Percentiles rank a stretch among this genome's conserved stretches.
These are phyloP conservation scores for Verticillium dahliae DNA, from an alignment of 2,329 filamentous ascomycete genomes.

Conservation along the genomic window DNA sequence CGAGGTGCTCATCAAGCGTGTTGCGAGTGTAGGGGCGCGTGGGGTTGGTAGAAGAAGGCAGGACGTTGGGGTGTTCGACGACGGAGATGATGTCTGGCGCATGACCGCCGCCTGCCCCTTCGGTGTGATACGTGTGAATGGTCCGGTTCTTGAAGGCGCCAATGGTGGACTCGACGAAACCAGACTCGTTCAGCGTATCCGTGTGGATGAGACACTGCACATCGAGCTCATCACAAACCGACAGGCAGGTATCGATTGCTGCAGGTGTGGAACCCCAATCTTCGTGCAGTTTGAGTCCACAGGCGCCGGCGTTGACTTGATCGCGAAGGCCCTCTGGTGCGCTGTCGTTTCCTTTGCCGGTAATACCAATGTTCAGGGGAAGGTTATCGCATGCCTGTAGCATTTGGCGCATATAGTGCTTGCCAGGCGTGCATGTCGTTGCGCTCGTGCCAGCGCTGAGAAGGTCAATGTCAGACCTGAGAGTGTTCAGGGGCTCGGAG, in stretches of 20 bases:
- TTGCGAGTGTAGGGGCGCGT: slow-evolving; percentile 87
- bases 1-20: slow-evolving; percentile 91
- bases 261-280: slow-evolving; percentile 92
- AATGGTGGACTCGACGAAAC: slow-evolving; percentile 91
- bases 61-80: slow-evolving; percentile 80
- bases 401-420: slow-evolving; percentile 79
- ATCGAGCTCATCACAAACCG: slow-evolving; percentile 83
- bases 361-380: slow-evolving; percentile 85
- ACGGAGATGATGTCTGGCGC: slow-evolving; percentile 94
- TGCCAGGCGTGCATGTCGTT: slow-evolving; percentile 87
- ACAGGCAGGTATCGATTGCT: slow-evolving; percentile 81
- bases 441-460: slow-evolving; percentile 76
- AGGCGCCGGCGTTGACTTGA: slow-evolving; percentile 76
- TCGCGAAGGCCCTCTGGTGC: slow-evolving; percentile 64
- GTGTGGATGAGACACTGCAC: slow-evolving; percentile 94
- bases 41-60: slow-evolving; percentile 87
- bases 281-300: slow-evolving; percentile 89
- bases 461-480: slow-evolving; percentile 13
- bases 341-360: slow-evolving; percentile 88
- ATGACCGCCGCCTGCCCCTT: slow-evolving; percentile 90
- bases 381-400: slow-evolving; percentile 77
- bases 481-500: not conserved
- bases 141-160: slow-evolving; percentile 78
- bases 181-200: slow-evolving; percentile 92
- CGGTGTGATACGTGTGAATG: slow-evolving; percentile 95